Evolutionary conservation across 106 monocot genomes (phyloP), one percentile per base, ranked within the genome.

Genomic region (Triglochin maritima): DNA sequence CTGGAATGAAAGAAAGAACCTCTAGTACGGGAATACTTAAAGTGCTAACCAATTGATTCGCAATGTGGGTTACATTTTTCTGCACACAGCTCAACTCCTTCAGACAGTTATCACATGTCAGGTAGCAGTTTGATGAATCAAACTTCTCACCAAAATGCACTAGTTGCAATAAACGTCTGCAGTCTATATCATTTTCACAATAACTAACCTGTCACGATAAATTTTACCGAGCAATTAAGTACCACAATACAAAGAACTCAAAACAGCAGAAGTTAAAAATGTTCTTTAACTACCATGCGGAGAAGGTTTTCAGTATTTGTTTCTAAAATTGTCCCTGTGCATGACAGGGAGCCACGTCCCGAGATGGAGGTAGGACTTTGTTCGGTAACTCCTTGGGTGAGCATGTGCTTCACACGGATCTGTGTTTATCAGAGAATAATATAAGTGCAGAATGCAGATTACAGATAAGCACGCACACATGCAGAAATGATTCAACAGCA

Each of bases 101-200:
- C 47, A 72, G 74, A 77, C 96, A 98, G 67, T 91, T 92, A 73
- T 98, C 96, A 60, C 96, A 98, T 16, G 91, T 92, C 49, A 69
- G 88, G 47, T 61, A 59, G 68, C 96, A 98, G 68, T 84, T 80
- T 68, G 15, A 50, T 52, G 91, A 86, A 80, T 85, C 71, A 71
- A 98, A 98, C 42, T 88, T 98, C 78, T 98, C 96, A 56, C 96
- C 96, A 77, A 98, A 88, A 80, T 98, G 96, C 69, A 98, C 70
- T 52, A 98, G 77, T 75, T 98, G 96, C 56, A 92, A 65, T 10
- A 98, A 47, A 7, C 96, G 81, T 76, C 96, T 82, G 72, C 96
- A 98, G 69, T 98, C 96, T 29, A 77, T 76, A 57, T 92, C 80
- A 61, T 98, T 98, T 77, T 98, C 96, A 70, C 88, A 98, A 77